Conservation (phyloP, 73 alveolate species). For the Diophrys appendiculata region DNA sequence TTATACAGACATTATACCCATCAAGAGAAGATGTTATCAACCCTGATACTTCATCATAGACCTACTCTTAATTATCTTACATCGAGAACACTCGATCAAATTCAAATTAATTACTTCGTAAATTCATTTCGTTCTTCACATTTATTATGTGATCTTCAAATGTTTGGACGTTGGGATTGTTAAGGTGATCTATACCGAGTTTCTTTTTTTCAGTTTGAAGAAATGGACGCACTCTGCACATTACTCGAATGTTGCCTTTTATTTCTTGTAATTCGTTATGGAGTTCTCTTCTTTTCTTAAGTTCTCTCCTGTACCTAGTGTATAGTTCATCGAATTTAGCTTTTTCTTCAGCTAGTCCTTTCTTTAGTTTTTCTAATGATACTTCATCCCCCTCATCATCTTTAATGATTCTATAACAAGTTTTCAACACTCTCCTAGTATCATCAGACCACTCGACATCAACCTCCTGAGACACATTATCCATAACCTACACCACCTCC, state of each 20-base stretch:
- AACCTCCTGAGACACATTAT: background rate
- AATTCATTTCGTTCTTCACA: slow-evolving; percentile 45
- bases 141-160: slow-evolving; percentile 21
- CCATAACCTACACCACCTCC: background rate
- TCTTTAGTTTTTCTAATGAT: slow-evolving; percentile 6
- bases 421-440: background rate
- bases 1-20: slow-evolving; percentile 84
- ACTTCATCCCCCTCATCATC: background rate
- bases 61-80: slow-evolving; percentile 52
- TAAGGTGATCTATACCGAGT: slow-evolving; percentile 32
- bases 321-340: slow-evolving; percentile 19
- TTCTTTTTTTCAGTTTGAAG: slow-evolving; percentile 21
- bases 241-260: slow-evolving; percentile 89
- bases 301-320: slow-evolving; percentile 26
- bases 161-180: slow-evolving; percentile 49
- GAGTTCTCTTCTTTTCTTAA: slow-evolving; percentile 14
- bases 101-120: slow-evolving; percentile 52
- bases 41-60: slow-evolving; percentile 77
- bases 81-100: slow-evolving; percentile 80
- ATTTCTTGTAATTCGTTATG: slow-evolving; percentile 86
- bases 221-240: slow-evolving; percentile 77
- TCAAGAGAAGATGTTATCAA: slow-evolving; percentile 76
- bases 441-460: slow-evolving; percentile 9
- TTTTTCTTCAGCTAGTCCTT: slow-evolving; percentile 11
- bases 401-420: background rate